Evolutionary conservation across 768 basidiomycete species (phyloP).

Genomic region (Macrolepiota dolichaula): DNA sequence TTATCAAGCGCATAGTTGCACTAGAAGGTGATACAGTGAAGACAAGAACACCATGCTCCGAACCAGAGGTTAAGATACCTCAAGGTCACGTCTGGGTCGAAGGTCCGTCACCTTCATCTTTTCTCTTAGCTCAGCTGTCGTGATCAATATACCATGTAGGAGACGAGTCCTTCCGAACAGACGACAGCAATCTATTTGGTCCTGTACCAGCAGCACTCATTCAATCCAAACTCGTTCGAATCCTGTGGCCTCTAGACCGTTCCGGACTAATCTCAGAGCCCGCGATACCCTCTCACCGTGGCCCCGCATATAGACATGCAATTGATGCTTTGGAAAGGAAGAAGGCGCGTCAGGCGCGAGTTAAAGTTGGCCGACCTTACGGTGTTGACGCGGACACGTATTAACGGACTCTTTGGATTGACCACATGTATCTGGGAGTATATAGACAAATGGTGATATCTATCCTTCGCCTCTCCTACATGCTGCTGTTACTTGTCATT

Average conservation of each 20-base stretch:
- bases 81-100: constrained; percentile 73
- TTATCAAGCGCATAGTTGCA: constrained; percentile 68
- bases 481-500: constrained; percentile 28
- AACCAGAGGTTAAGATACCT: constrained; percentile 50
- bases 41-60: constrained; percentile 68
- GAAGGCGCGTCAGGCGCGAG: constrained; percentile 33
- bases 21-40: constrained; percentile 60
- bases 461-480: neutral
- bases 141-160: constrained; percentile 32
- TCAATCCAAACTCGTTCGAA: constrained; percentile 44
- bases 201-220: constrained; percentile 51
- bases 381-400: constrained; percentile 7
- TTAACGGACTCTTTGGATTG: neutral
- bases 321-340: constrained; percentile 38
- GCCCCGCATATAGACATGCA: constrained; percentile 25
- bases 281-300: constrained; percentile 11
- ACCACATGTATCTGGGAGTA: neutral
- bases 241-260: constrained; percentile 52
- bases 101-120: constrained; percentile 35
- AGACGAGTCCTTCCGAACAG: constrained; percentile 62
- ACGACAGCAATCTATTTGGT: constrained; percentile 73
- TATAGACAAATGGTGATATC: neutral
- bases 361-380: constrained; percentile 20
- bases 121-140: neutral
- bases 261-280: constrained; percentile 30